A percentile compares a stretch with the other conserved stretches of the same genome.
Conservation (phyloP, 345 rosid species). For the rapeseed (Brassica napus) region DNA sequence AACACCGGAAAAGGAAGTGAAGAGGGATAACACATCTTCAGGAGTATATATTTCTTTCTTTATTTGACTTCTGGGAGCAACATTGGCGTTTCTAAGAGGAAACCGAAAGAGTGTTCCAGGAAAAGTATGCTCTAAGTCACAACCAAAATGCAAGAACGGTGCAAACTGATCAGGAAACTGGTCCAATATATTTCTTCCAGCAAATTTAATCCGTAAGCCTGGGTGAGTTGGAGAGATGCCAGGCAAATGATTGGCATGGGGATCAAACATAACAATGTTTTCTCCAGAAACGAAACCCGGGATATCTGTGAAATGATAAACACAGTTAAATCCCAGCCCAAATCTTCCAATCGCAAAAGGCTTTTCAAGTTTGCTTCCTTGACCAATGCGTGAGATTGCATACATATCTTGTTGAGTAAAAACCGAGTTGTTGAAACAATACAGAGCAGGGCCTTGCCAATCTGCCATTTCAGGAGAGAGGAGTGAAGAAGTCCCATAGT, state of each 20-base stretch:
- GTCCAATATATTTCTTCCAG: conserved; percentile 81
- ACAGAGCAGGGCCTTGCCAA: conserved; percentile 98
- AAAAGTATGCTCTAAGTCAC: conserved; percentile 78
- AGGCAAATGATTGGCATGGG: conserved; percentile 90
- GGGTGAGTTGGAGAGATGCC: conserved; percentile 97
- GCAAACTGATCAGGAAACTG: conserved; percentile 98
- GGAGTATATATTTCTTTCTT: conserved; percentile 78
- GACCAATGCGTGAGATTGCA: conserved; percentile 98
- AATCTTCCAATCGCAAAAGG: conserved; percentile 95
- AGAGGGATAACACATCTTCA: conserved; percentile 86
- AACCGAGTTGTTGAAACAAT: conserved; percentile 91
- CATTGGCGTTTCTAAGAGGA: conserved; percentile 75
- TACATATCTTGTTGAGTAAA: conserved; percentile 93
- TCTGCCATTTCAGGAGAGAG: conserved; percentile 98
- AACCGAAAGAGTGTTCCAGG: conserved; percentile 95
- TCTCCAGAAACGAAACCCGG: conserved; percentile 97
- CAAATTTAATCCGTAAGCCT: conserved; percentile 87
- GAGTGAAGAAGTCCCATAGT: conserved; percentile 92
- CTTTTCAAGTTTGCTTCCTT: conserved; percentile 94
- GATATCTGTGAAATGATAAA: conserved; percentile 93
- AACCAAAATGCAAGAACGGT: conserved; percentile 90
- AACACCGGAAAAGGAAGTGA: conserved; percentile 71
- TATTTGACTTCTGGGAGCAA: conserved; percentile 81
- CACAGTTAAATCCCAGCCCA: conserved; percentile 97
- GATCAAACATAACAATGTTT: conserved; percentile 96